phyloP scores from a whole-genome alignment of 352 stramenopile species.

The Pythium biforme region DNA sequence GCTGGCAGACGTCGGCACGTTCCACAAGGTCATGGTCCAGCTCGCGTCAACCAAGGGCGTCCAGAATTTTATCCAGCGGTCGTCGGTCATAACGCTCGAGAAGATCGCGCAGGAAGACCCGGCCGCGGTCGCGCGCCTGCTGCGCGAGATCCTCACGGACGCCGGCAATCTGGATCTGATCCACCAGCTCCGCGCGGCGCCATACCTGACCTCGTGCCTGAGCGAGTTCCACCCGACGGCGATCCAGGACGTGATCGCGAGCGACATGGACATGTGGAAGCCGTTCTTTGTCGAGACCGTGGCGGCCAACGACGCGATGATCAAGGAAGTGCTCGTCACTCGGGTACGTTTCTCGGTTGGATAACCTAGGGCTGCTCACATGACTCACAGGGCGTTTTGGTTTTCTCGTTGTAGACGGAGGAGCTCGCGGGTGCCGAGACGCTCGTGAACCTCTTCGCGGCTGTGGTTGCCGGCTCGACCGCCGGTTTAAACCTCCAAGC shows the following conservation, averaged over 20 bases:
- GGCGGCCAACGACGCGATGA: constrained; percentile 46
- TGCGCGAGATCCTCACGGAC: constrained; percentile 55
- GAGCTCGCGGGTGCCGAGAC: constrained; percentile 49
- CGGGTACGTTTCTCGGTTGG: constrained; percentile 25
- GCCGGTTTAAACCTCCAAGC: constrained; percentile 43
- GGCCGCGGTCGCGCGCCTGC: constrained; percentile 38
- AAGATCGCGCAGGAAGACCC: constrained; percentile 61
- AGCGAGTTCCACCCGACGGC: constrained; percentile 58
- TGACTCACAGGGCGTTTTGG: no score
- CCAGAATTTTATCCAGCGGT: constrained; percentile 55
- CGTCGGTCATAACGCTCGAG: constrained; percentile 50
- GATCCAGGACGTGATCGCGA: constrained; percentile 63
- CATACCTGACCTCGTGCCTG: constrained; percentile 56
- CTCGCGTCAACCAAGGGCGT: constrained; percentile 59
- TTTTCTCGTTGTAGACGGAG: constrained; percentile 34
- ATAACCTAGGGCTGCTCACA: no score
- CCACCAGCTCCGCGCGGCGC: constrained; percentile 49
- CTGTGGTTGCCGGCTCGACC: constrained; percentile 42
- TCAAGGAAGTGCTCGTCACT: constrained; percentile 48
- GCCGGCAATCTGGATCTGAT: constrained; percentile 46
- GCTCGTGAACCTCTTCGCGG: constrained; percentile 47
- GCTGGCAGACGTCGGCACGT: constrained; percentile 40
- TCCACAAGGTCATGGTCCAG: constrained; percentile 67
- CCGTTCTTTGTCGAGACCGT: constrained; percentile 68
- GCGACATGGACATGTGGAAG: constrained; percentile 58